Percentiles rank a stretch among this genome's conserved stretches.
Evolutionary conservation across 495 filamentous ascomycete genomes (phyloP).

Genomic region (Penicillium daleae): DNA sequence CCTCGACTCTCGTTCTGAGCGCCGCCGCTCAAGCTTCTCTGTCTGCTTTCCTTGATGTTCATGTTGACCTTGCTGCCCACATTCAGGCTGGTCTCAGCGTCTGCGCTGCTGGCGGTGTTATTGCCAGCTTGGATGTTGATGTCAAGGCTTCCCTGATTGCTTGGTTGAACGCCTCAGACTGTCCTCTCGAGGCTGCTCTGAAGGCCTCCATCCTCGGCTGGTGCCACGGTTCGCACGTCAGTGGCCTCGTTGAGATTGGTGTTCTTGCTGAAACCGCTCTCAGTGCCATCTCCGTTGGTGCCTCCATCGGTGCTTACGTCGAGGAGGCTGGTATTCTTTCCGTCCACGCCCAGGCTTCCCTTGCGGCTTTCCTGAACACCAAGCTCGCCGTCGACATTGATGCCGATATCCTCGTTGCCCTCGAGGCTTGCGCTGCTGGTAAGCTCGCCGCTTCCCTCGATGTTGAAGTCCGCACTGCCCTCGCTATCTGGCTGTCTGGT

Average conservation of each 20-base stretch:
- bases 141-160: constrained; percentile 40
- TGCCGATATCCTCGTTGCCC: constrained; percentile 33
- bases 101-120: constrained; percentile 44
- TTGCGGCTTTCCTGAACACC: constrained; percentile 43
- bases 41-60: constrained; percentile 27
- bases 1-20: constrained; percentile 39
- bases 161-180: constrained; percentile 37
- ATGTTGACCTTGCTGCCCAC: constrained; percentile 30
- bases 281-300: constrained; percentile 41
- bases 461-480: constrained; percentile 36
- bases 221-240: constrained; percentile 37
- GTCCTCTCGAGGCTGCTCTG: constrained; percentile 36
- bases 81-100: constrained; percentile 42
- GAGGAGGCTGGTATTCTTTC: constrained; percentile 37
- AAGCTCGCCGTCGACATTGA: constrained; percentile 34
- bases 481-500: constrained; percentile 46
- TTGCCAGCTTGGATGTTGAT: constrained; percentile 38
- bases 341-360: constrained; percentile 36
- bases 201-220: constrained; percentile 42
- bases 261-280: constrained; percentile 36
- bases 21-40: constrained; percentile 38
- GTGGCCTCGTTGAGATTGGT: constrained; percentile 36
- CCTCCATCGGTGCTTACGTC: constrained; percentile 38
- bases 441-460: constrained; percentile 36
- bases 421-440: constrained; percentile 40